Evolutionary conservation across 352 stramenopile species (phyloP).

Genomic region (Phytophthora hybrid): DNA sequence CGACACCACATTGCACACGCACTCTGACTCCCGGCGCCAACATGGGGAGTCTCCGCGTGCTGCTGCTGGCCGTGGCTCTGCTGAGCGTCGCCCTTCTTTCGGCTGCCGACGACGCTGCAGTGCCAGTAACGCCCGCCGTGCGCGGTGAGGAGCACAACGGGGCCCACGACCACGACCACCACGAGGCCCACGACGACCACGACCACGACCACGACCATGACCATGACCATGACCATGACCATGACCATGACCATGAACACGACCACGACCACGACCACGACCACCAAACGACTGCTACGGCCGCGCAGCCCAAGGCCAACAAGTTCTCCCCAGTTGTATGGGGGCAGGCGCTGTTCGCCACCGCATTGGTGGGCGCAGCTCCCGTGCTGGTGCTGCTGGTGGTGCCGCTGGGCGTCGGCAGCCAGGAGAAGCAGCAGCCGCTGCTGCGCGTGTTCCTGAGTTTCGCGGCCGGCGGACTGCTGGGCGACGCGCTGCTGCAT

Average conservation of each 20-base stretch:
- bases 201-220: slow-evolving; percentile 32
- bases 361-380: slow-evolving; percentile 72
- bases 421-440: slow-evolving; percentile 67
- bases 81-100: slow-evolving; percentile 27
- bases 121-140: slow-evolving; percentile 13
- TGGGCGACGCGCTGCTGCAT: slow-evolving; percentile 93
- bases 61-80: slow-evolving; percentile 32
- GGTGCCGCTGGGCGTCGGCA: slow-evolving; percentile 69
- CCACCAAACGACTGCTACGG: slow-evolving; percentile 17
- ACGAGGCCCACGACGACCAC: slow-evolving; percentile 30
- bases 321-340: slow-evolving; percentile 65
- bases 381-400: slow-evolving; percentile 77
- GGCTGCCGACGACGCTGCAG: slow-evolving; percentile 15
- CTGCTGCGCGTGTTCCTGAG: slow-evolving; percentile 87
- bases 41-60: slow-evolving; percentile 24
- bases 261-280: slow-evolving; percentile 29
- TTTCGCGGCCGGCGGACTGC: slow-evolving; percentile 88
- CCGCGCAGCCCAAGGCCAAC: slow-evolving; percentile 11
- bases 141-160: slow-evolving; percentile 20
- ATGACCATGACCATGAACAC: slow-evolving; percentile 34
- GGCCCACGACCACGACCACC: slow-evolving; percentile 6
- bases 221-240: slow-evolving; percentile 37
- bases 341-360: slow-evolving; percentile 74
- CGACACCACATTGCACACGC: neutral
- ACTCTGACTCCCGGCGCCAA: slow-evolving; percentile 14